Base-by-base conservation (phyloP, 805 yeast species). In the Suhomyces sp. region DNA sequence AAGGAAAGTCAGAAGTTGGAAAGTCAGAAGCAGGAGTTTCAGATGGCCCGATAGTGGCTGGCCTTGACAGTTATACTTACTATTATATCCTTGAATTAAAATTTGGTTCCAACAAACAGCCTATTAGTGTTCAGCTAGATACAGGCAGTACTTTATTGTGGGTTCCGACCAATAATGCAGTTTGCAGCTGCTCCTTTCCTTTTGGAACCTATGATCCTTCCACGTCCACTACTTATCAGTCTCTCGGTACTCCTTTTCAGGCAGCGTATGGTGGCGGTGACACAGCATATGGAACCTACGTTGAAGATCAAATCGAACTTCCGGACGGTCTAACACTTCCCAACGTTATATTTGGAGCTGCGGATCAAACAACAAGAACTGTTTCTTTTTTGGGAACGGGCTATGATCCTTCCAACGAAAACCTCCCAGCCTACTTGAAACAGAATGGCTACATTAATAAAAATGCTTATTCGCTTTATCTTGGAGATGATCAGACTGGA, bases 61-160 rank as follows among this genome's bases (percentile, higher is more conserved):
- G 13, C 6, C 29, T 46, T 13, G 29, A 19, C 22, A 19, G 23
- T 23, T 29, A 36, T 29, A 23, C 17, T 9, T 35, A 15, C 15
- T 48, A 52, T 46, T 47, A 29, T 10, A 19, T 23, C 22, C 29
- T 47, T 13, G 44, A 47, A 8, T 24, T 47, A 24, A 38, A 36
- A 7, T 23, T 47, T 15, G 49, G 49, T 7, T 47, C 49, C 9
- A 24, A 47, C 23, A 6, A 47, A 1, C 49, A 47, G 15, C 5
- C 29, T 8, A 23, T 47, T 6, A 6, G 19, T 6, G 19, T 47
- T 15, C 44, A 36, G 17, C 23, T 47, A 10, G 49, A 47, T 35
- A 47, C 58, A 5, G 58, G 58, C 8, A 50, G 54, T 31, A 27
- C 58, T 3, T 53, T 51, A 41, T 47, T 53, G 13, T 53, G 56